These are phyloP conservation scores for Guadua angustifolia DNA, from an alignment of 176 grass and related monocot genomes.

Conservation along the genomic window DNA sequence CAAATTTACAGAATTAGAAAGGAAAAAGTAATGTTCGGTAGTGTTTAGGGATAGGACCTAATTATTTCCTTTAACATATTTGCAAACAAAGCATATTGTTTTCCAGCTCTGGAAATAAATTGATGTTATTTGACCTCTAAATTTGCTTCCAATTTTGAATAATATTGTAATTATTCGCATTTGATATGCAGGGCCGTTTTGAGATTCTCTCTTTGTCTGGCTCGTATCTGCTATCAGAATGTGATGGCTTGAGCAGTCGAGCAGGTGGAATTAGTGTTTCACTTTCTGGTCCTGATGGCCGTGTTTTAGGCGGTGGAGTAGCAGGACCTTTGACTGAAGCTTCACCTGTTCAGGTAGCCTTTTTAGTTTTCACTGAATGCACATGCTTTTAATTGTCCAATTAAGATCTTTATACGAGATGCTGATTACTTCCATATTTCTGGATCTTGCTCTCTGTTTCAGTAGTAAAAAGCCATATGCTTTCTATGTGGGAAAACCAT, in stretches of 20 bases:
- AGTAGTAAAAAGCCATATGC: too few relatives aligned
- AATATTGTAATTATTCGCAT: conserved; percentile 15
- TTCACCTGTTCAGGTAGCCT: conserved; percentile 67
- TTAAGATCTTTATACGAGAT: too few relatives aligned
- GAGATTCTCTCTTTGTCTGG: conserved; percentile 72
- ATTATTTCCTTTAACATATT: background rate
- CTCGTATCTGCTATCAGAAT: conserved; percentile 59
- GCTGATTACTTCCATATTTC: too few relatives aligned
- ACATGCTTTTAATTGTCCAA: background rate
- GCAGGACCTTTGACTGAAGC: conserved; percentile 64
- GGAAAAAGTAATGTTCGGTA: background rate
- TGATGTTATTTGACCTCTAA: background rate
- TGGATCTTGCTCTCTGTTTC: too few relatives aligned
- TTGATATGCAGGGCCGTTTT: conserved; percentile 62
- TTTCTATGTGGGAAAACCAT: too few relatives aligned
- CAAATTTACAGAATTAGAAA: conserved; percentile 16
- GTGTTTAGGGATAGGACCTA: background rate
- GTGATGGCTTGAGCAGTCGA: conserved; percentile 49
- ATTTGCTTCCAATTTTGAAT: background rate
- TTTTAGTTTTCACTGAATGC: conserved; percentile 5
- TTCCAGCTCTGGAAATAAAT: background rate
- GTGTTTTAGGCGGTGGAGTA: conserved; percentile 60
- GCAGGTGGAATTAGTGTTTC: conserved; percentile 60
- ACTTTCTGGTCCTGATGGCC: conserved; percentile 56
- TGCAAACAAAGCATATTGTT: background rate